Base-by-base conservation (phyloP, 768 basidiomycete genomes). In the Sarcomyxa edulis region DNA sequence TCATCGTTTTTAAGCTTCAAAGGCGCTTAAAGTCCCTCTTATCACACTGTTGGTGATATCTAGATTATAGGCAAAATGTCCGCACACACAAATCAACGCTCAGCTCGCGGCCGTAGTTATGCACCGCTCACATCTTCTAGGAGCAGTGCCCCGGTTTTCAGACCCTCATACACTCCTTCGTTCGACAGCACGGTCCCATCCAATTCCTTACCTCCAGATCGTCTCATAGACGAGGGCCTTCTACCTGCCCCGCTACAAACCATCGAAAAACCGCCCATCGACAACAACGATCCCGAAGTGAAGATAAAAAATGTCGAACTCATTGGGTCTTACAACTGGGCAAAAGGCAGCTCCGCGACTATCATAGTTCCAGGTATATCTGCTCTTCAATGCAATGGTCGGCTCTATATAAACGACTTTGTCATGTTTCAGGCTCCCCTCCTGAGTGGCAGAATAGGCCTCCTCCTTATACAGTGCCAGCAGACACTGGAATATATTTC, bases 321-420 rank as follows among this genome's bases (percentile, higher is more conserved):
- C 15, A 47, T 72, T 27, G 71, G 70, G 2, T 78, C 77, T 0
- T 80, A 79, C 51, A 72, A 70, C 24, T 80, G 77, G 78, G 48
- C 62, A 23, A 49, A 55, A n/a, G 60, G 55, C 3, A 29, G 49
- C 0, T 49, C 51, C 9, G 73, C 76, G 1, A 75, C 71, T 1
- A 77, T 80, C 31, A 63, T 69, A 34, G 66, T 76, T 31, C 74
- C 74, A 44, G 74, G 44, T 45, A 37, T 12, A 22, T 33, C 31
- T 8, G 7, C 9, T n/a, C 18, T 24, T 21, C 9, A 11, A 29
- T 33, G n/a, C 7, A 12, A 23, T 15, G 6, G 6, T 9, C 11
- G n/a, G 28, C 8, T 14, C 10, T 28, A 16, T 12, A 24, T 14
- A 15, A 7, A 22, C 6, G 15, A 14, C 25, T 7, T 29, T 18